Percentiles rank a stretch among this genome's conserved stretches.
phyloP scores from a whole-genome alignment of 176 grass and related monocot species.

The Oryza nivara region DNA sequence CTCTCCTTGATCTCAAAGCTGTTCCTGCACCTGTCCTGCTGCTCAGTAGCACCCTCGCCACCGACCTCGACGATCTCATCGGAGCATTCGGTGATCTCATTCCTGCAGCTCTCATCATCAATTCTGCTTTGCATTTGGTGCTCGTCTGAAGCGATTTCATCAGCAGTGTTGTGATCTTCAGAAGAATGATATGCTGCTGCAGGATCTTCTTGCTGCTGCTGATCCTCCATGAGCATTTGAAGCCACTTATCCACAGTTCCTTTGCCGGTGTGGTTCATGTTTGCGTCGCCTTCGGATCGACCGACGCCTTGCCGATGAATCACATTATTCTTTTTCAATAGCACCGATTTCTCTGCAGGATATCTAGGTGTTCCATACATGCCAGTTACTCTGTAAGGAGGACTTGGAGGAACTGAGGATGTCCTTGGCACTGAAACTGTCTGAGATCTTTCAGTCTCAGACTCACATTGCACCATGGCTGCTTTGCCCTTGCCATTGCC shows the following conservation, averaged over 20 bases:
- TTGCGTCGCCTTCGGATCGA: slow-evolving; percentile 52
- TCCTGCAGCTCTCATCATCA: slow-evolving; percentile 31
- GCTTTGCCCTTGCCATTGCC: slow-evolving; percentile 27
- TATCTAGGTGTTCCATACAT: slow-evolving; percentile 23
- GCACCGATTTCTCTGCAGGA: slow-evolving; percentile 18
- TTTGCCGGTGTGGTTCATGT: slow-evolving; percentile 63
- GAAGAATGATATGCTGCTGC: slow-evolving; percentile 28
- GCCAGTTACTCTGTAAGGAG: slow-evolving; percentile 42
- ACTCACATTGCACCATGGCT: not conserved
- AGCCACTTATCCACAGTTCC: slow-evolving; percentile 79
- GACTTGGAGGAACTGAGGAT: slow-evolving; percentile 48
- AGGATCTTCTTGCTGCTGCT: slow-evolving; percentile 35
- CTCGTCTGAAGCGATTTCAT: slow-evolving; percentile 21
- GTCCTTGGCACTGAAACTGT: slow-evolving; percentile 38
- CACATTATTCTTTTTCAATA: slow-evolving; percentile 26
- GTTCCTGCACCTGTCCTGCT: slow-evolving; percentile 42
- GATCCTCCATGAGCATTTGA: slow-evolving; percentile 62
- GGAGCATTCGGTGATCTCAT: slow-evolving; percentile 37
- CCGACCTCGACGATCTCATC: slow-evolving; percentile 53
- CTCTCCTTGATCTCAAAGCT: slow-evolving; percentile 75
- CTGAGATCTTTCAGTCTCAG: slow-evolving; percentile 37
- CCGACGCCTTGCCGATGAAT: not conserved
- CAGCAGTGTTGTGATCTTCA: not conserved
- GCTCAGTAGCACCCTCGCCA: slow-evolving; percentile 35
- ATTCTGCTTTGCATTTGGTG: slow-evolving; percentile 35